Percentiles rank a stretch among this genome's conserved stretches.
Evolutionary conservation across 2,329 filamentous ascomycete species (phyloP).

Genomic region (Pseudogymnoascus verrucosus): DNA sequence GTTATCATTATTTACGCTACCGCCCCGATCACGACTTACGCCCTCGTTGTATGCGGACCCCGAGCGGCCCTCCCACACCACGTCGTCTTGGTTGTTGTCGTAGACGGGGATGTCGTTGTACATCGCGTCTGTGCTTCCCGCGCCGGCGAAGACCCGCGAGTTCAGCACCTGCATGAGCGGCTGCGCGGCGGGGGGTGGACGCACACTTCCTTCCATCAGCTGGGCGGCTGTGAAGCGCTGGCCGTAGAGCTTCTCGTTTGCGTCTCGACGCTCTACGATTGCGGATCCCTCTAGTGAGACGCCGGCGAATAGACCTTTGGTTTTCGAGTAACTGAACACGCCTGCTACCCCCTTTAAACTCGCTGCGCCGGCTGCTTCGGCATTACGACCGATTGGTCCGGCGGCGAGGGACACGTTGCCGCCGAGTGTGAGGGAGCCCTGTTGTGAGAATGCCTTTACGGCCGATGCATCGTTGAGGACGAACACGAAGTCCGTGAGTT

Average conservation of each 20-base stretch:
- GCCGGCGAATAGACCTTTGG: conserved; percentile 92
- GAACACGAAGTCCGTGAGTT: conserved; percentile 92
- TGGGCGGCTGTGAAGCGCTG: conserved; percentile 72
- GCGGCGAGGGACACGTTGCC: conserved; percentile 95
- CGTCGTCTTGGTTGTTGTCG: conserved; percentile 72
- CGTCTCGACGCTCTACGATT: conserved; percentile 89
- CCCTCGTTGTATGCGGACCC: conserved; percentile 67
- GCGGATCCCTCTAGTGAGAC: conserved; percentile 90
- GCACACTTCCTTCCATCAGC: conserved; percentile 69
- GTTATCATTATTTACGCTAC: conserved; percentile 27
- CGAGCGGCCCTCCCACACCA: conserved; percentile 71
- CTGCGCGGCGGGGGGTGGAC: conserved; percentile 71
- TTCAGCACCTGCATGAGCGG: conserved; percentile 80
- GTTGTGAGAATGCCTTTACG: conserved; percentile 89
- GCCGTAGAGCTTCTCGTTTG: conserved; percentile 93
- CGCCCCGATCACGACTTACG: conserved; percentile 40
- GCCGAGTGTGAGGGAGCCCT: conserved; percentile 82
- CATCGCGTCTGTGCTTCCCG: conserved; percentile 52
- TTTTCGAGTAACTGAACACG: conserved; percentile 96
- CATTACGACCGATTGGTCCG: conserved; percentile 87
- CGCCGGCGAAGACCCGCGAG: conserved; percentile 72
- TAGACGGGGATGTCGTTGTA: conserved; percentile 95
- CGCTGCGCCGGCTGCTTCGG: conserved; percentile 89
- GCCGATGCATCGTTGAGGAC: conserved; percentile 88
- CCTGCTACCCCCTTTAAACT: conserved; percentile 83